These are phyloP conservation scores for Rosa hybrid DNA, from an alignment of 331 rosid species.

Conservation along the genomic window DNA sequence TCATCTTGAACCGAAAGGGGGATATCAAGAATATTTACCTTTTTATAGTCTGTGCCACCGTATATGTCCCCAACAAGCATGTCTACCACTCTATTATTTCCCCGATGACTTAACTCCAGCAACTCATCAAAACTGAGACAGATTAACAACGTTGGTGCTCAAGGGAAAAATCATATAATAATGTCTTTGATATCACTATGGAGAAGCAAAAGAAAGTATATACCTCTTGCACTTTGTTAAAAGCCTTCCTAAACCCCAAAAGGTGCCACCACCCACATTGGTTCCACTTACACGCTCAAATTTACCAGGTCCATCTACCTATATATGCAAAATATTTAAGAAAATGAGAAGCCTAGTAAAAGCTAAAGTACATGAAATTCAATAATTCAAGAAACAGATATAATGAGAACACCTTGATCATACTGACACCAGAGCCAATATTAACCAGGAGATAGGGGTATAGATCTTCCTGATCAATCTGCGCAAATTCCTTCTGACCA, in stretches of 20 bases:
- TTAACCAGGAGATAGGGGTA: slow-evolving; percentile 94
- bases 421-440: slow-evolving; percentile 96
- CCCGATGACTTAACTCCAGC: slow-evolving; percentile 85
- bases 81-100: slow-evolving; percentile 88
- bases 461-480: slow-evolving; percentile 73
- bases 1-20: neutral
- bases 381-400: slow-evolving; percentile 20
- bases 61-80: slow-evolving; percentile 97
- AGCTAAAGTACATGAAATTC: slow-evolving; percentile 18
- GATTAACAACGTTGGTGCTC: slow-evolving; percentile 21
- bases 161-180: slow-evolving; percentile 16
- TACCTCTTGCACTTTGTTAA: slow-evolving; percentile 85
- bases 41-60: slow-evolving; percentile 84
- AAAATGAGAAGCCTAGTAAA: slow-evolving; percentile 16
- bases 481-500: slow-evolving; percentile 69
- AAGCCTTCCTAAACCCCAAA: slow-evolving; percentile 97
- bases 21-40: slow-evolving; percentile 44
- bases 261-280: slow-evolving; percentile 93
- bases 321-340: slow-evolving; percentile 25
- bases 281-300: slow-evolving; percentile 98
- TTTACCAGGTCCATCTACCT: slow-evolving; percentile 92
- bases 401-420: slow-evolving; percentile 69
- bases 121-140: slow-evolving; percentile 85
- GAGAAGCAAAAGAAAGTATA: slow-evolving; percentile 9
- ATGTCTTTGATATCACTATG: slow-evolving; percentile 19